Evolutionary conservation across 2,329 filamentous ascomycete genomes (phyloP).

Genomic region (Penicillium sp.): DNA sequence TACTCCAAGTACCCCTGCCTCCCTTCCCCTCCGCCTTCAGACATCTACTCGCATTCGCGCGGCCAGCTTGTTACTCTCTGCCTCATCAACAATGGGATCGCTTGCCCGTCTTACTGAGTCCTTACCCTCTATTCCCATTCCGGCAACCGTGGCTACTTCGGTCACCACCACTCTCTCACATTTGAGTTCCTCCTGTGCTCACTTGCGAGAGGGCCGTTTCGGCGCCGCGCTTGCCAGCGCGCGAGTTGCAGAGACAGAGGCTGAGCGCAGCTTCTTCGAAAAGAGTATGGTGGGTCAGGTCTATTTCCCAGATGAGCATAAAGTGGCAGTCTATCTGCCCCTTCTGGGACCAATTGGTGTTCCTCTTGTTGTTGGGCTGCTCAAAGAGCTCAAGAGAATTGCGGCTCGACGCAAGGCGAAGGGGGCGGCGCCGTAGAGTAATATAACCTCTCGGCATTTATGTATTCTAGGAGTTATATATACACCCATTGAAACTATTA

Average conservation of each 20-base stretch:
- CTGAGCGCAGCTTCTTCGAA: conserved; percentile 92
- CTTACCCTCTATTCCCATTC: conserved; percentile 83
- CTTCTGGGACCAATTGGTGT: conserved; percentile 84
- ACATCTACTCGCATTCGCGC: conserved; percentile 78
- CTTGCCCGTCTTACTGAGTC: conserved; percentile 75
- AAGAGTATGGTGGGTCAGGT: conserved; percentile 98
- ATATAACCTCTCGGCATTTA: not conserved
- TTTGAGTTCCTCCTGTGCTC: conserved; percentile 65
- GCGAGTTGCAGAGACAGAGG: conserved; percentile 74
- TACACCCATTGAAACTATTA: conserved; percentile 2
- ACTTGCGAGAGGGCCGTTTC: conserved; percentile 54
- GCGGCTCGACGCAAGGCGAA: conserved; percentile 26
- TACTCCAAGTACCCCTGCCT: conserved; percentile 65
- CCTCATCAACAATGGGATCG: conserved; percentile 88
- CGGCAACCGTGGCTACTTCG: conserved; percentile 72
- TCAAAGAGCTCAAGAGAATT: conserved; percentile 67
- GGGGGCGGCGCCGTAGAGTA: conserved; percentile 10
- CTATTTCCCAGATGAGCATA: conserved; percentile 97
- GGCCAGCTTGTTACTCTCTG: conserved; percentile 74
- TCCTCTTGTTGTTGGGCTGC: conserved; percentile 69
- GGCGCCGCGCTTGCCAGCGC: conserved; percentile 67
- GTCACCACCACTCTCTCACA: conserved; percentile 71
- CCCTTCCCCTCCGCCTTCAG: conserved; percentile 73
- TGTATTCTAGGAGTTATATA: conserved; percentile 7
- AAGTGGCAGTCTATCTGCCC: conserved; percentile 89